phyloP scores from a whole-genome alignment of 2,329 filamentous ascomycete genomes.

The Aspergillus sp. region DNA sequence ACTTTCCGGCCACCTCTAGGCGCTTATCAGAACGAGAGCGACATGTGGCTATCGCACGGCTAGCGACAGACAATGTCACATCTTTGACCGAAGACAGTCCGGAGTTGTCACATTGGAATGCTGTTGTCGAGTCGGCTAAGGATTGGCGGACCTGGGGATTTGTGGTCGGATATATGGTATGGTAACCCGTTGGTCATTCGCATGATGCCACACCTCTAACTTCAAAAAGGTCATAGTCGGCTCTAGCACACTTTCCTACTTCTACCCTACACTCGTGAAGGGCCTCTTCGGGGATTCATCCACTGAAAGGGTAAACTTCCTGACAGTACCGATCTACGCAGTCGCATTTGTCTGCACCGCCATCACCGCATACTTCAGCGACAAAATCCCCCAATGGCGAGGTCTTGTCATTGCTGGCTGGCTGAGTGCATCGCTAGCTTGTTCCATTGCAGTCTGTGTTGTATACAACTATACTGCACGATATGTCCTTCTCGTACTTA shows the following conservation, averaged over 20 bases:
- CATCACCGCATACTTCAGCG: constrained; percentile 51
- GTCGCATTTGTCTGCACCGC: constrained; percentile 55
- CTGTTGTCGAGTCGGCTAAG: constrained; percentile 20
- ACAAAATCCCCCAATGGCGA: constrained; percentile 49
- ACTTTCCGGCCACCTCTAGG: constrained; percentile 53
- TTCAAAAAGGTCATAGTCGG: constrained; percentile 38
- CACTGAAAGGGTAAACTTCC: constrained; percentile 26
- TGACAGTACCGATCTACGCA: constrained; percentile 54
- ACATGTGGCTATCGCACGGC: constrained; percentile 27
- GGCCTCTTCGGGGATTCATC: constrained; percentile 28
- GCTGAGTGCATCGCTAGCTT: constrained; percentile 47
- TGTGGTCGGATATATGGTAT: constrained; percentile 43
- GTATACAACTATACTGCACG: constrained; percentile 56
- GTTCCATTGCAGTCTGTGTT: constrained; percentile 44
- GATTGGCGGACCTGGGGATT: constrained; percentile 46
- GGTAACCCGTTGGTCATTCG: constrained; percentile 2
- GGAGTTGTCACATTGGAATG: constrained; percentile 20
- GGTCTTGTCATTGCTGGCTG: constrained; percentile 54
- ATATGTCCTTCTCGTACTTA: constrained; percentile 58
- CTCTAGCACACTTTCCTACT: constrained; percentile 35
- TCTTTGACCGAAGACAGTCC: constrained; percentile 18
- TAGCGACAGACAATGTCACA: constrained; percentile 24
- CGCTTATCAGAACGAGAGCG: constrained; percentile 37
- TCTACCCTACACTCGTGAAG: constrained; percentile 34
- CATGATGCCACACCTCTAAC: background rate